Conservation (phyloP, 768 basidiomycete species). For the Podaxis rugospora region DNA sequence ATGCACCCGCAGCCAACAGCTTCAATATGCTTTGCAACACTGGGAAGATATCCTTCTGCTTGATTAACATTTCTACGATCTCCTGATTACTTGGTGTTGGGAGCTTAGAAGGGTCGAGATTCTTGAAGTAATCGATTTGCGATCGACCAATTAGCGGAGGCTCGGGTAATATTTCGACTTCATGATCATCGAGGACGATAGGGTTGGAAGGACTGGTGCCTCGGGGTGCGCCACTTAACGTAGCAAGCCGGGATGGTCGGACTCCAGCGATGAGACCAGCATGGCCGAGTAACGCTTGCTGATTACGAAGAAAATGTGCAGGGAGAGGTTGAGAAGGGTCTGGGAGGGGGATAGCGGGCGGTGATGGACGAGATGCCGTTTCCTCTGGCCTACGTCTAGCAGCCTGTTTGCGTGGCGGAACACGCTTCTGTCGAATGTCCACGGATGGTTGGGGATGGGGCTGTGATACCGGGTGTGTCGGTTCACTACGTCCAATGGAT, state of each 20-base stretch:
- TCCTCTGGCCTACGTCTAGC: conserved; percentile 32
- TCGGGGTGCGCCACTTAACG: conserved; percentile 29
- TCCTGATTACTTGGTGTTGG: conserved; percentile 53
- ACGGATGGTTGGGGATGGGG: conserved; percentile 14
- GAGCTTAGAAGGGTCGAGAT: conserved; percentile 36
- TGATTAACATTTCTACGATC: conserved; percentile 52
- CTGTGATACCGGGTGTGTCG: conserved; percentile 13
- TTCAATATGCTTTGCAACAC: conserved; percentile 60
- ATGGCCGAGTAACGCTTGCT: conserved; percentile 64
- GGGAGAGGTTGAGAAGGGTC: conserved; percentile 59
- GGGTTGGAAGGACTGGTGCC: conserved; percentile 61
- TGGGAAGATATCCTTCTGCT: conserved; percentile 64
- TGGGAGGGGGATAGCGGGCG: conserved; percentile 59
- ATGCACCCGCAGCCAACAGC: conserved; percentile 40
- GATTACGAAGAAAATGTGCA: conserved; percentile 68
- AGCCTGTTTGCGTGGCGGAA: conserved; percentile 25
- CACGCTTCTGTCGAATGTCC: conserved; percentile 17
- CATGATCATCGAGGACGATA: conserved; percentile 65
- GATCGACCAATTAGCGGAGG: conserved; percentile 12
- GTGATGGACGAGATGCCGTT: conserved; percentile 40
- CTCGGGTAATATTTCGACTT: conserved; percentile 27
- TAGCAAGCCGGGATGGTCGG: conserved; percentile 49
- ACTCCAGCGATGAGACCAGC: conserved; percentile 69
- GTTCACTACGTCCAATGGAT: conserved; percentile 1
- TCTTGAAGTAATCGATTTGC: conserved; percentile 14